Evolutionary conservation across 192 early-diverging fungal species (phyloP), one percentile per base, ranked within the genome.

Genomic region (Spizellomyces punctatus): DNA sequence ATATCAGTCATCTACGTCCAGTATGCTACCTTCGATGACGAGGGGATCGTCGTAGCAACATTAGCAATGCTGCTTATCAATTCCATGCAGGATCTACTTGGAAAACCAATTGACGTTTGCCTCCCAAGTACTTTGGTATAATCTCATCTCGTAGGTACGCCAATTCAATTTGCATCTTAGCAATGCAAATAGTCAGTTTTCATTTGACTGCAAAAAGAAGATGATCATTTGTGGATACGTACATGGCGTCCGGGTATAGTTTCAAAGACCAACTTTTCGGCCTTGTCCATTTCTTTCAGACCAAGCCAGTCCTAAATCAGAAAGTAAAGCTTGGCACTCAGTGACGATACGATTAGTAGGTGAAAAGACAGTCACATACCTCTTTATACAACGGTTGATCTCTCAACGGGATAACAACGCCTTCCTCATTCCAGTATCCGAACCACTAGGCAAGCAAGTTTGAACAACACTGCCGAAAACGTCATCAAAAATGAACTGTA

Each of bases 371-470:
- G 17, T 22, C 59, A 16, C 4, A 16, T 46, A 64, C 63, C 63
- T 82, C 72, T 12, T 78, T 73, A 58, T 82, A 82, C 2, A 79
- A 55, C 5, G 46, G 66, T 48, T 76, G 74, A 2, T 80, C 63
- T 44, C 59, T 52, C 63, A 82, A 60, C 6, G 52, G 50, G 5
- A 82, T 59, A 21, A 82, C 21, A 6, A 71, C 43, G 10, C 67
- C 57, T n/a, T 80, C 67, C n/a, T 77, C 81, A 60, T 82, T 78
- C 60, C 52, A 76, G 58, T 67, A 76, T 8, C 76, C 77, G 54
- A 82, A 82, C 74, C 75, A 80, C 75, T 77, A 58, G 47, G 17
- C 6, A 19, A 49, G n/a, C 9, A 21, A 66, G 5, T 2, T 66
- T 10, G 19, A 17, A 1, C 16, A 72, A 36, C n/a, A 63, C 47